Percentiles rank a stretch among this genome's conserved stretches.
phyloP scores from a whole-genome alignment of 2,329 filamentous ascomycete genomes.

The Coleophoma eucalyptorum region DNA sequence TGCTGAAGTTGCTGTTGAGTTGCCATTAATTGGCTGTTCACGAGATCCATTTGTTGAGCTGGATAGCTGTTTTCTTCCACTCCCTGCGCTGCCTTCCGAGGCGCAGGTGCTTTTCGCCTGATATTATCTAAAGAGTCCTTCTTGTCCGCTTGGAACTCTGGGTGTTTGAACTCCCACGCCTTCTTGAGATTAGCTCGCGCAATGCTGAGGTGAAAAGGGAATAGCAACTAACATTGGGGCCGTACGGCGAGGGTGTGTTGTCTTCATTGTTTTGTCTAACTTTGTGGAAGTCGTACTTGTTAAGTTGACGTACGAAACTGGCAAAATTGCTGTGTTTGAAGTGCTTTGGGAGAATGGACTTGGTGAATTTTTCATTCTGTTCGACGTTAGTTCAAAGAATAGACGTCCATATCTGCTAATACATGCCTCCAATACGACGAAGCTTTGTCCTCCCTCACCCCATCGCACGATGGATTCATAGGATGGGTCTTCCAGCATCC shows the following conservation, averaged over 20 bases:
- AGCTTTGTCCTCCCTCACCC: slow-evolving; percentile 92
- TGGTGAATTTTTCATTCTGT: slow-evolving; percentile 97
- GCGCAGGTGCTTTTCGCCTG: slow-evolving; percentile 87
- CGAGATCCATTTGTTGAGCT: slow-evolving; percentile 81
- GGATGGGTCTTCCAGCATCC: slow-evolving; percentile 94
- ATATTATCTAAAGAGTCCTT: slow-evolving; percentile 98
- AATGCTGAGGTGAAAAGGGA: background rate
- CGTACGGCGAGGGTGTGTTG: slow-evolving; percentile 76
- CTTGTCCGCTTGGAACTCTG: slow-evolving; percentile 91
- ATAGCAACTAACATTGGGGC: slow-evolving; percentile 59
- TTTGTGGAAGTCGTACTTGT: slow-evolving; percentile 99
- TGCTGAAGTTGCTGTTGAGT: slow-evolving; percentile 91
- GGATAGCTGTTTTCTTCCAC: slow-evolving; percentile 72
- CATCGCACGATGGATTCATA: slow-evolving; percentile 92
- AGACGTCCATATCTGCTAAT: background rate
- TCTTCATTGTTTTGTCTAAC: slow-evolving; percentile 89
- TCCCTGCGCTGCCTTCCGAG: slow-evolving; percentile 65
- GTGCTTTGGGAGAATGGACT: slow-evolving; percentile 92
- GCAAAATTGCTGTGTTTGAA: slow-evolving; percentile 99
- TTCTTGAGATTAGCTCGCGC: slow-evolving; percentile 35
- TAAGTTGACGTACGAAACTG: slow-evolving; percentile 91
- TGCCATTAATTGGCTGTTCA: slow-evolving; percentile 83
- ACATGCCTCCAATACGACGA: slow-evolving; percentile 90
- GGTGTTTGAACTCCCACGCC: slow-evolving; percentile 97
- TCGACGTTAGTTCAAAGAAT: background rate